Evolutionary conservation across 2,329 filamentous ascomycete species (phyloP).

Genomic region (Arthrobotrys sphaeroides): DNA sequence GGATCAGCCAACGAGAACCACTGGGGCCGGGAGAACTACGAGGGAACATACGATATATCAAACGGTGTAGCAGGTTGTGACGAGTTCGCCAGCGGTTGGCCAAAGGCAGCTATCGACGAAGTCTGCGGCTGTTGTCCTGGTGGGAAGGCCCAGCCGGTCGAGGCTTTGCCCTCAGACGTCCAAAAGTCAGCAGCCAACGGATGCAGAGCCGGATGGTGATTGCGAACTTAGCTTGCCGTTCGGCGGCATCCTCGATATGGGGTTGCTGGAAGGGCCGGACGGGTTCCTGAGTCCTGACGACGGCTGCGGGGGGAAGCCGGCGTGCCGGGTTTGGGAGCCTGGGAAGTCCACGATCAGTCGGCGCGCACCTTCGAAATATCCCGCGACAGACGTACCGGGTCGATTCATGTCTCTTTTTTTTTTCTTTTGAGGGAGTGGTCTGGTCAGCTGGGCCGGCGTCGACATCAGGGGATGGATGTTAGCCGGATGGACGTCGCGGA

Average conservation of each 20-base stretch:
- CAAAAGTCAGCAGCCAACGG: not conserved
- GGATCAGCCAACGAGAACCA: conserved; percentile 28
- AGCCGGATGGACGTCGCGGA: not conserved
- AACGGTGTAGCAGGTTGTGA: conserved; percentile 51
- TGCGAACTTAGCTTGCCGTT: conserved; percentile 51
- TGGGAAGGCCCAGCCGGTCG: conserved; percentile 47
- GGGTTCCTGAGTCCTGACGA: conserved; percentile 44
- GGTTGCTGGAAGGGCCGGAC: conserved; percentile 33
- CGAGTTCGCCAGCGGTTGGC: conserved; percentile 39
- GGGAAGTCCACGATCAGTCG: conserved; percentile 21
- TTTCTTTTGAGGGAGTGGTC: not conserved
- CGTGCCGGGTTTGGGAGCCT: conserved; percentile 52
- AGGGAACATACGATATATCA: conserved; percentile 49
- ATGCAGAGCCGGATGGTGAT: not conserved
- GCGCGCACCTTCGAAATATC: too few species aligned
- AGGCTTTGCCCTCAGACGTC: conserved; percentile 20
- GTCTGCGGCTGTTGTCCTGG: conserved; percentile 44
- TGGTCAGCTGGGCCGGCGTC: too few species aligned
- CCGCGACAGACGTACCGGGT: conserved; percentile 41
- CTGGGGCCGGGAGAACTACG: not conserved
- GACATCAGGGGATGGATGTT: not conserved
- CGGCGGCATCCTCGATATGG: conserved; percentile 51
- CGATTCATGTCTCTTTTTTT: conserved; percentile 54
- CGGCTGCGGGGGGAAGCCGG: conserved; percentile 51
- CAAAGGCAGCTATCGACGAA: conserved; percentile 43